These are phyloP conservation scores for Chenopodium formosanum DNA, from an alignment of 148 eudicot species.

Conservation along the genomic window DNA sequence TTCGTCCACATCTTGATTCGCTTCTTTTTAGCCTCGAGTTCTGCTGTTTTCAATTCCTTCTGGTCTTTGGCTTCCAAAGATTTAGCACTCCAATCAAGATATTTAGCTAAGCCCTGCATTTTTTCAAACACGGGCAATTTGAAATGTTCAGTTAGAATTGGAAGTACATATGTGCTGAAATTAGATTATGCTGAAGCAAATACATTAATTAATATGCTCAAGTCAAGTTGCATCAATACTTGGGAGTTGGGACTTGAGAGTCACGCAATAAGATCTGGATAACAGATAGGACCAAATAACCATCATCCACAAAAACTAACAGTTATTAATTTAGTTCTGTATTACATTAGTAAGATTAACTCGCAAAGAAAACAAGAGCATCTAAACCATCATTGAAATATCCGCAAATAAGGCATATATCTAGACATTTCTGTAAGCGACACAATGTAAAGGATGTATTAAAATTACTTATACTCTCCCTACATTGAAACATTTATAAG, in stretches of 20 bases:
- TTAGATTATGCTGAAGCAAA: neutral
- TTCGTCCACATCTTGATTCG: constrained; percentile 76
- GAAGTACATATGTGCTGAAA: neutral
- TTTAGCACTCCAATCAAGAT: constrained; percentile 93
- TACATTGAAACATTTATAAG: neutral
- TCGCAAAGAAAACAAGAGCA: neutral
- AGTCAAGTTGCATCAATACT: neutral
- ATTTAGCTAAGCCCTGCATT: constrained; percentile 84
- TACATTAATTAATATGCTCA: neutral
- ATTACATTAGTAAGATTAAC: neutral
- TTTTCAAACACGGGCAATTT: neutral
- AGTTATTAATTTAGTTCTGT: no score
- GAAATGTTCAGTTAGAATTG: neutral
- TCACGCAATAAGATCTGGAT: neutral
- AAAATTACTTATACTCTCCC: neutral
- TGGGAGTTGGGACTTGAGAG: neutral
- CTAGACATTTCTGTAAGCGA: neutral
- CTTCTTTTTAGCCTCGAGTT: constrained; percentile 83
- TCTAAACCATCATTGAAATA: neutral
- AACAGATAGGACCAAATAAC: neutral
- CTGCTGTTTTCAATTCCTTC: constrained; percentile 60
- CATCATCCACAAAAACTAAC: neutral
- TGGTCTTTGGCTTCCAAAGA: constrained; percentile 73
- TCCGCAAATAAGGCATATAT: neutral
- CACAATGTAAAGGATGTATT: neutral